phyloP scores from a whole-genome alignment of 2,329 filamentous ascomycete species.

The Hymenoscyphus scutula region DNA sequence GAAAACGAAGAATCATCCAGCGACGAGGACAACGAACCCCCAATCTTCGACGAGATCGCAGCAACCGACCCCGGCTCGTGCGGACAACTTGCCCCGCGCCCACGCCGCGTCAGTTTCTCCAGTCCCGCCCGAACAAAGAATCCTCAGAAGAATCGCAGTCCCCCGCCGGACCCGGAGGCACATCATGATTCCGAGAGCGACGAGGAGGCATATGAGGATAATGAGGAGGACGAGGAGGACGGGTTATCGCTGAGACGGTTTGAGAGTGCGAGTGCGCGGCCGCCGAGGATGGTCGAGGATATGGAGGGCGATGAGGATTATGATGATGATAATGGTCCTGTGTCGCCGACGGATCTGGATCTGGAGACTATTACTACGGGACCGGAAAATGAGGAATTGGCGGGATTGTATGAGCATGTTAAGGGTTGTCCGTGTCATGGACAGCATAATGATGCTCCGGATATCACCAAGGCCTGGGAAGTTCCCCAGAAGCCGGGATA shows the following conservation, averaged over 20 bases:
- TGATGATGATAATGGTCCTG: slow-evolving; percentile 10
- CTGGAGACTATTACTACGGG: slow-evolving; percentile 22
- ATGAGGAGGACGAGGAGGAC: slow-evolving; percentile 23
- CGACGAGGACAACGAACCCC: slow-evolving; percentile 7
- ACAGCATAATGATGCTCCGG: slow-evolving; percentile 12
- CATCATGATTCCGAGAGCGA: slow-evolving; percentile 12
- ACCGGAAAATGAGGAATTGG: slow-evolving; percentile 17
- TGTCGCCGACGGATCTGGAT: slow-evolving; percentile 17
- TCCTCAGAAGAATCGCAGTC: slow-evolving; percentile 14
- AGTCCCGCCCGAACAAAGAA: not conserved
- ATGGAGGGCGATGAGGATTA: slow-evolving; percentile 15
- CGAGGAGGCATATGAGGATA: slow-evolving; percentile 17
- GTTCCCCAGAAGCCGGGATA: slow-evolving; percentile 19
- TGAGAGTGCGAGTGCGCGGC: slow-evolving; percentile 19
- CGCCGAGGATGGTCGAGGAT: slow-evolving; percentile 25
- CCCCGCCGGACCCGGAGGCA: slow-evolving; percentile 14
- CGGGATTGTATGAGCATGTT: slow-evolving; percentile 21
- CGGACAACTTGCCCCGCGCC: not conserved
- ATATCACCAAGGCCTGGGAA: slow-evolving; percentile 25
- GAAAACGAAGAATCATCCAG: slow-evolving; percentile 18
- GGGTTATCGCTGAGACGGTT: slow-evolving; percentile 23
- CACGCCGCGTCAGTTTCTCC: slow-evolving; percentile 15
- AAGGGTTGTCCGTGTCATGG: slow-evolving; percentile 26
- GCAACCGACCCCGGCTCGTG: not conserved
- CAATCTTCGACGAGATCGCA: slow-evolving; percentile 1